Base-by-base conservation (phyloP, 371 early-diverging fungal genomes). In the Synchytrium microbalum region DNA sequence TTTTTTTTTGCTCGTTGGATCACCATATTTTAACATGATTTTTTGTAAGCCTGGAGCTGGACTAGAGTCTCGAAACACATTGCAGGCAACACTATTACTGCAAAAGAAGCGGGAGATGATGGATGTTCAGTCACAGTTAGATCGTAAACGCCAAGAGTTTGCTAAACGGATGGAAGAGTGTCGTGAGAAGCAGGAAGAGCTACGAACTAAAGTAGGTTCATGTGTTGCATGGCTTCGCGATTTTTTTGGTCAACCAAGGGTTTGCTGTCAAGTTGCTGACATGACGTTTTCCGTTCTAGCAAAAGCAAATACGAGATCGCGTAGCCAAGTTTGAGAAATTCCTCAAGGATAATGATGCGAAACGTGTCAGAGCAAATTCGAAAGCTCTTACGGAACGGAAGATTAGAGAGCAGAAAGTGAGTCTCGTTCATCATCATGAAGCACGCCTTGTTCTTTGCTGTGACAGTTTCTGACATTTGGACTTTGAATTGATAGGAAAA, bases 301-400 rank as follows among this genome's bases (percentile, higher is more conserved):
- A 83, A 77, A 76, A 76, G 57, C 80, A 80, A 71, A 75, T 83
- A 29, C 61, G 77, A 19, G 84, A 83, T 24, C 67, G 81, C 2
- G 84, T 83, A 8, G 67, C 72, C 16, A 83, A 82, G 69, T 82
- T 83, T 67, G 84, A 83, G 62, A 80, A 79, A 64, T 82, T 82
- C 60, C 58, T 83, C 59, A 79, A 78, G 54, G 84, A 83, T 60
- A 83, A 83, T 62, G 84, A 83, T 58, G 82, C 84, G 3, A 83
- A 83, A 63, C 68, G 81, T 32, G 77, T 79, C 54, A 58, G 84
- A 1, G 84, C 84, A 3, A 75, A 79, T 59, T 30, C 72, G 1
- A 83, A 83, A 64, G 76, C 81, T 2, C 59, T 65, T 56, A 59
- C 75, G 10, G 84, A 83, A 62, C 67, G 70, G 58, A 81, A 77